These are phyloP conservation scores for Cyclostephanos tholiformis DNA, from an alignment of 108 stramenopile genomes.

Conservation along the genomic window DNA sequence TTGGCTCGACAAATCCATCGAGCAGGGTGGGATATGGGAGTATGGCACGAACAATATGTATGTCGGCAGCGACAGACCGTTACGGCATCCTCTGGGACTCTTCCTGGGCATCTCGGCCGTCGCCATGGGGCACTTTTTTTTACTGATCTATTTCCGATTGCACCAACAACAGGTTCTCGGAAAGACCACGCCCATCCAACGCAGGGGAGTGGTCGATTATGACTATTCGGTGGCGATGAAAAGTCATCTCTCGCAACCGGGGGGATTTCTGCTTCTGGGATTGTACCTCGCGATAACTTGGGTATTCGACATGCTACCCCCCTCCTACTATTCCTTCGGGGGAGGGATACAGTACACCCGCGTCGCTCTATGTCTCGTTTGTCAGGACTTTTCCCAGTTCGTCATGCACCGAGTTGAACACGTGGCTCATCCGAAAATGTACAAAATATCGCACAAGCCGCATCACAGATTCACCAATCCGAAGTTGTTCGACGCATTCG, in stretches of 20 bases:
- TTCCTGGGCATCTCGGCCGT: constrained; percentile 81
- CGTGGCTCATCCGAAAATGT: constrained; percentile 72
- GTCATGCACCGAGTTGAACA: constrained; percentile 89
- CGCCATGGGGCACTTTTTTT: constrained; percentile 76
- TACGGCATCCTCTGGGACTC: constrained; percentile 78
- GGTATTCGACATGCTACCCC: constrained; percentile 87
- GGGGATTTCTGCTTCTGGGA: constrained; percentile 88
- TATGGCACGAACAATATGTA: constrained; percentile 37
- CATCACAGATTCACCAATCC: constrained; percentile 96
- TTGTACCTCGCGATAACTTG: constrained; percentile 85
- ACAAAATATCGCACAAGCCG: constrained; percentile 90
- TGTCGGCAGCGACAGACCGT: constrained; percentile 20
- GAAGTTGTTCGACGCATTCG: constrained; percentile 93
- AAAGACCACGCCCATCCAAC: constrained; percentile 70
- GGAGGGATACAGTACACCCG: constrained; percentile 77
- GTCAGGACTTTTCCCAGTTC: constrained; percentile 89
- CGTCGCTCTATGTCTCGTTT: constrained; percentile 67
- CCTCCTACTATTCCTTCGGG: constrained; percentile 82
- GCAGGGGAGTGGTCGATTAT: constrained; percentile 70
- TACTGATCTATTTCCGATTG: constrained; percentile 68
- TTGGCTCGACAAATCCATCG: constrained; percentile 26
- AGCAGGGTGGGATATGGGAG: constrained; percentile 34
- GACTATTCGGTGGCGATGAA: constrained; percentile 68
- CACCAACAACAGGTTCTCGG: constrained; percentile 49
- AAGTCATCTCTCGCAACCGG: constrained; percentile 87